A percentile compares a stretch with the other conserved stretches of the same genome.
phyloP scores from a whole-genome alignment of 1,284 basidiomycete species.

The Violaceomyces palustris region DNA sequence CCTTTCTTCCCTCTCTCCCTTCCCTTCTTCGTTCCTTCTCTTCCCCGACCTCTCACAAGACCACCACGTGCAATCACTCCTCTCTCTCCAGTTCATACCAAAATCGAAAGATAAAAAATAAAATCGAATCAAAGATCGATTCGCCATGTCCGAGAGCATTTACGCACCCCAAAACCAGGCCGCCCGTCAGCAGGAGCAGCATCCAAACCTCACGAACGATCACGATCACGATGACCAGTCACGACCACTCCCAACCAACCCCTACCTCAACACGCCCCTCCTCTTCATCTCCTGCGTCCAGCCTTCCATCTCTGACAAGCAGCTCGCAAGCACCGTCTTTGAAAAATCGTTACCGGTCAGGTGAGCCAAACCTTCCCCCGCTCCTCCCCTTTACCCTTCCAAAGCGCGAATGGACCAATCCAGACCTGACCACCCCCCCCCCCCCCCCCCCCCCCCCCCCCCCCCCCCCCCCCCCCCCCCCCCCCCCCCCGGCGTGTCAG shows the following conservation, averaged over 20 bases:
- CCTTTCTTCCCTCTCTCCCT: too few relatives aligned
- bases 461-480: not conserved
- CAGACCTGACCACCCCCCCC: too few relatives aligned
- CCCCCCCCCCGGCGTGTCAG: not conserved
- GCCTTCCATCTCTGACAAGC: slow-evolving; percentile 28
- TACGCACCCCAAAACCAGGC: slow-evolving; percentile 32
- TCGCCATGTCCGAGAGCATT: slow-evolving; percentile 37
- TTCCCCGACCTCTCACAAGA: too few relatives aligned
- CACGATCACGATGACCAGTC: slow-evolving; percentile 3
- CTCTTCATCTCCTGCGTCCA: slow-evolving; percentile 37
- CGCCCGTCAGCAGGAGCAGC: slow-evolving; percentile 1
- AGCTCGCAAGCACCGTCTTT: slow-evolving; percentile 33
- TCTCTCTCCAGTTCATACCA: too few relatives aligned
- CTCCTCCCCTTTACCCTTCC: too few relatives aligned
- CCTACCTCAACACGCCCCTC: slow-evolving; percentile 25
- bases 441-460: too few relatives aligned
- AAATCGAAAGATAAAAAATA: too few relatives aligned
- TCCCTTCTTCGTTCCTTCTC: too few relatives aligned
- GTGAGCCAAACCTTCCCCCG: not conserved
- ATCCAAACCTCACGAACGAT: not conserved
- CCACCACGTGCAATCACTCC: too few relatives aligned
- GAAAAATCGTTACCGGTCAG: slow-evolving; percentile 30
- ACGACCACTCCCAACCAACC: slow-evolving; percentile 12
- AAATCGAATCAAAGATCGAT: too few relatives aligned
- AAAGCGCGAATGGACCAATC: too few relatives aligned